Conservation (phyloP, 257 asterid species). For the Nicotiana benthamiana region DNA sequence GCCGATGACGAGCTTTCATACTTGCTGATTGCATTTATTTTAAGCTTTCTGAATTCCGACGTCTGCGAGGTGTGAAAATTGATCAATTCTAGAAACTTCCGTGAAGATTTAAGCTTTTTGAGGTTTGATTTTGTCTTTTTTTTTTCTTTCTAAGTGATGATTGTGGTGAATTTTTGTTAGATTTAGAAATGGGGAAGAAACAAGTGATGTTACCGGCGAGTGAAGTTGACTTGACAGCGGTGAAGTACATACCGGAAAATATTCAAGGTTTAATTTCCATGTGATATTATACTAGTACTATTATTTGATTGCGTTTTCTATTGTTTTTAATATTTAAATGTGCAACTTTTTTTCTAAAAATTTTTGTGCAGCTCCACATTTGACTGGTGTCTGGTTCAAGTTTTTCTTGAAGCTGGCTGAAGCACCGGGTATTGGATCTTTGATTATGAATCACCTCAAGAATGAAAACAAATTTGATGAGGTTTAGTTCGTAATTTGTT, state of each 20-base stretch:
- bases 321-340: not conserved
- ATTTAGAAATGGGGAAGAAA: slow-evolving; percentile 56
- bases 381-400: slow-evolving; percentile 70
- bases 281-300: not conserved
- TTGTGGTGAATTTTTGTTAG: not conserved
- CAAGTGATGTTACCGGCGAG: slow-evolving; percentile 66
- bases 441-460: slow-evolving; percentile 47
- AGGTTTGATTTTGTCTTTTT: not conserved
- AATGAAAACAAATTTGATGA: slow-evolving; percentile 54
- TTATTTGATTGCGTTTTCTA: not conserved
- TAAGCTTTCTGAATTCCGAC: not conserved
- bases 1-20: not conserved
- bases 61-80: not conserved
- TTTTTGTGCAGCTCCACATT: slow-evolving; percentile 77
- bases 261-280: slow-evolving; percentile 44
- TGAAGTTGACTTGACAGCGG: slow-evolving; percentile 64
- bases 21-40: not conserved
- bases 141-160: not conserved
- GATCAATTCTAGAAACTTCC: not conserved
- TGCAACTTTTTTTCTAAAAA: not conserved
- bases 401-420: slow-evolving; percentile 54
- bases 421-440: slow-evolving; percentile 53
- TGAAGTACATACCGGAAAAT: slow-evolving; percentile 44
- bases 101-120: too few species aligned
- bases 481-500: slow-evolving; percentile 25